A percentile compares a stretch with the other conserved stretches of the same genome.
Evolutionary conservation across 1,139 yeast genomes (phyloP).

Genomic region (Scheffersomyces cryptocercus): DNA sequence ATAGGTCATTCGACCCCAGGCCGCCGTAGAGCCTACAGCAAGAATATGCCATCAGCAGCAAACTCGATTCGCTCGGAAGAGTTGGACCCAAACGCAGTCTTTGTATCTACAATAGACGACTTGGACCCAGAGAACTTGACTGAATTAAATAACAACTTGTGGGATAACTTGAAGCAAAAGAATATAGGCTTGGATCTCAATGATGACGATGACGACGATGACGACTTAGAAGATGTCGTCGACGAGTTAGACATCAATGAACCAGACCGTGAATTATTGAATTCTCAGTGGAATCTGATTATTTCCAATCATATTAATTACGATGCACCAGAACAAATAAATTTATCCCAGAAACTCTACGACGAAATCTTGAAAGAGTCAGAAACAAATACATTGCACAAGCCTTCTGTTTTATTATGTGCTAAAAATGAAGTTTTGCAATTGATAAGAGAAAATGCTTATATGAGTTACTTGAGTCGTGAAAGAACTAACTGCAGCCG

Average conservation of each 20-base stretch:
- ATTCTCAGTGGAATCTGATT: constrained; percentile 32
- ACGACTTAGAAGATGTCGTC: constrained; percentile 10
- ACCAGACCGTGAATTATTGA: constrained; percentile 15
- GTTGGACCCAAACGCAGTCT: constrained; percentile 25
- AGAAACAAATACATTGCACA: constrained; percentile 24
- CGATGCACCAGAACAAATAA: constrained; percentile 48
- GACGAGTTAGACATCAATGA: constrained; percentile 7
- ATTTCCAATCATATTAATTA: constrained; percentile 25
- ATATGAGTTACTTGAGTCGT: constrained; percentile 11
- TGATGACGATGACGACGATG: constrained; percentile 7
- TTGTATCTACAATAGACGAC: constrained; percentile 37
- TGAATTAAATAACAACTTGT: constrained; percentile 13
- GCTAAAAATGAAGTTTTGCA: constrained; percentile 47
- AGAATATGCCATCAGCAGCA: not conserved
- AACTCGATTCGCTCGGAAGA: constrained; percentile 19
- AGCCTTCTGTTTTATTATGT: constrained; percentile 38
- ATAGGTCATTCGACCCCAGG: constrained; percentile 2
- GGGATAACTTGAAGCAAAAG: constrained; percentile 30
- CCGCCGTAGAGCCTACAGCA: not conserved
- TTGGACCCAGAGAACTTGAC: constrained; percentile 15
- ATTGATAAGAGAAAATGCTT: constrained; percentile 48
- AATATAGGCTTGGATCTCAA: constrained; percentile 11
- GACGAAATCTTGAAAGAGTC: constrained; percentile 33
- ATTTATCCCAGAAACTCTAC: constrained; percentile 38
- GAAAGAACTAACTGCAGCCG: constrained; percentile 1